These are phyloP conservation scores for Fusarium globosum DNA, from an alignment of 2,329 filamentous ascomycete genomes.

Conservation along the genomic window DNA sequence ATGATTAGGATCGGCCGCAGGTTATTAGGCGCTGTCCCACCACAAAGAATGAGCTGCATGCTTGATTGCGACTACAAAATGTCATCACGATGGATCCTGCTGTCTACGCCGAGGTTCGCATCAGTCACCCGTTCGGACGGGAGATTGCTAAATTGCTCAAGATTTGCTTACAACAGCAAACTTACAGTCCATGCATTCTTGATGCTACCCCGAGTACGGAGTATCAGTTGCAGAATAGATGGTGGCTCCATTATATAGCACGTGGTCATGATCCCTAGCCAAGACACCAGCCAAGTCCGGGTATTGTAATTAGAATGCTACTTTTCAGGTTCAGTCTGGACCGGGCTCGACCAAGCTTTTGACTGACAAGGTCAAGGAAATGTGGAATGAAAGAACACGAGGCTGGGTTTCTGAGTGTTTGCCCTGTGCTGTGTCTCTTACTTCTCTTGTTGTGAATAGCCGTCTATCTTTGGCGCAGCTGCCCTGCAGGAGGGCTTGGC, in stretches of 20 bases:
- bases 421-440: neutral
- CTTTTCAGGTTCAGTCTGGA: slow-evolving; percentile 13
- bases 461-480: neutral
- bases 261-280: slow-evolving; percentile 19
- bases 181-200: slow-evolving; percentile 1
- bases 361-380: slow-evolving; percentile 2
- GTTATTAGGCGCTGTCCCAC: slow-evolving; percentile 11
- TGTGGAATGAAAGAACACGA: slow-evolving; percentile 14
- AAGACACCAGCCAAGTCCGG: slow-evolving; percentile 20
- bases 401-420: neutral
- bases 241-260: slow-evolving; percentile 12
- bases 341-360: neutral
- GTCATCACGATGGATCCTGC: neutral
- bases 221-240: slow-evolving; percentile 7
- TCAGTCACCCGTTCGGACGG: neutral
- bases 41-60: neutral
- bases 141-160: neutral
- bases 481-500: neutral
- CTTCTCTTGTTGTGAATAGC: neutral
- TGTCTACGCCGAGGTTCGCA: slow-evolving; percentile 14
- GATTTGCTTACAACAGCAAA: neutral
- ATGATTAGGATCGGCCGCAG: slow-evolving; percentile 34
- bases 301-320: slow-evolving; percentile 24
- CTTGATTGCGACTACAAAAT: neutral
- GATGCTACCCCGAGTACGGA: neutral